These are phyloP conservation scores for Trichocomaceae sp. DNA, from an alignment of 2,329 filamentous ascomycete genomes.

Conservation along the genomic window DNA sequence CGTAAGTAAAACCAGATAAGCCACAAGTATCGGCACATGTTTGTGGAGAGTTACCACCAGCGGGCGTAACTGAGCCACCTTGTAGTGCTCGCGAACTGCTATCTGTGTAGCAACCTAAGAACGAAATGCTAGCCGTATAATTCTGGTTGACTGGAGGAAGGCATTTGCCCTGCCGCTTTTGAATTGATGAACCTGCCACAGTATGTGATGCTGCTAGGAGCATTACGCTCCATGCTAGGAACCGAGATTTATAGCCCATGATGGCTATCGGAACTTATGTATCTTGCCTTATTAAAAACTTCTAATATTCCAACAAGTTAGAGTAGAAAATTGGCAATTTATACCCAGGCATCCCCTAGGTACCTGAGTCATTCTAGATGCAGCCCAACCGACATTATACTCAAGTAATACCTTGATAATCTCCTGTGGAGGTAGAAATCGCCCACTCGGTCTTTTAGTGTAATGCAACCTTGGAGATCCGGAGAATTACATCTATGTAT, in stretches of 20 bases:
- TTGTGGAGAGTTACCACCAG: neutral
- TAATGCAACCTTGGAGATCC: neutral
- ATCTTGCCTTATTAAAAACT: too few relatives aligned
- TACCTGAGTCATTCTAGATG: too few relatives aligned
- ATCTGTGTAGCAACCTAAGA: conserved; percentile 5
- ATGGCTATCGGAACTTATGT: neutral
- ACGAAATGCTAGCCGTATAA: conserved; percentile 3
- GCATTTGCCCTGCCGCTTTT: neutral
- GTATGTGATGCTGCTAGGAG: neutral
- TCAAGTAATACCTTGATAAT: neutral
- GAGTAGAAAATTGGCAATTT: too few relatives aligned
- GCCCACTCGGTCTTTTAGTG: neutral
- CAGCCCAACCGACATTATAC: too few relatives aligned
- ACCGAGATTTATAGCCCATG: neutral
- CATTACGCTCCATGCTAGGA: neutral
- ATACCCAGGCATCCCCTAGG: too few relatives aligned
- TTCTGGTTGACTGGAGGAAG: neutral
- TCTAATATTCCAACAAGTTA: too few relatives aligned
- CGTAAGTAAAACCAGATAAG: conserved; percentile 1
- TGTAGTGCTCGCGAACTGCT: neutral
- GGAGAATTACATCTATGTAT: neutral
- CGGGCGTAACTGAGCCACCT: neutral
- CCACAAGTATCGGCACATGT: conserved; percentile 1
- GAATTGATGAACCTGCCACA: neutral
- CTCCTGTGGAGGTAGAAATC: neutral